phyloP scores from a whole-genome alignment of 176 grass and related monocot genomes.

The Pontederia paniculata region DNA sequence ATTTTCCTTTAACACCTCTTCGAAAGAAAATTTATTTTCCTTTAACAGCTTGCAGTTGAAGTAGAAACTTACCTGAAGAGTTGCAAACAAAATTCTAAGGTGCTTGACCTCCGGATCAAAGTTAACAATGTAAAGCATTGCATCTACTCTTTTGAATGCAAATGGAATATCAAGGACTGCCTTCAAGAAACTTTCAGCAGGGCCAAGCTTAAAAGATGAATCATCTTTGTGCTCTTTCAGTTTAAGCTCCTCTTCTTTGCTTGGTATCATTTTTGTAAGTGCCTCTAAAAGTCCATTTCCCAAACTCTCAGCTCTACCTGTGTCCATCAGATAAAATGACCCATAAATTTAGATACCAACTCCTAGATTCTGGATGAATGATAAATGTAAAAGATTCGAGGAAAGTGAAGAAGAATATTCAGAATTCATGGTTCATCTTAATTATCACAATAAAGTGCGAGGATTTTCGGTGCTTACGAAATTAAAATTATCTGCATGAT shows the following conservation, averaged over 20 bases:
- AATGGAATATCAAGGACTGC: conserved; percentile 9
- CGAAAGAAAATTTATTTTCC: too few species aligned
- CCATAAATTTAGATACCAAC: neutral
- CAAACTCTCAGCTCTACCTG: conserved; percentile 1
- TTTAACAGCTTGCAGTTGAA: too few species aligned
- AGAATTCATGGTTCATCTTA: too few species aligned
- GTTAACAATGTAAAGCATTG: conserved; percentile 4
- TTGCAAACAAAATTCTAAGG: conserved; percentile 2
- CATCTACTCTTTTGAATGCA: conserved; percentile 14
- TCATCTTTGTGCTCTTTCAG: conserved; percentile 14
- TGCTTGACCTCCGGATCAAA: conserved; percentile 6
- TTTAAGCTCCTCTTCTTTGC: conserved; percentile 6
- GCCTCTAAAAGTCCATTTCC: conserved; percentile 11
- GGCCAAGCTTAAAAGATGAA: conserved; percentile 4
- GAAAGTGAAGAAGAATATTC: neutral
- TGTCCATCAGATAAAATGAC: neutral
- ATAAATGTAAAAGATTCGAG: neutral
- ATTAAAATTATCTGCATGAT: too few species aligned
- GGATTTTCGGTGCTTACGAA: too few species aligned
- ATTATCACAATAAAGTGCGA: too few species aligned
- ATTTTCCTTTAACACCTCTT: too few species aligned
- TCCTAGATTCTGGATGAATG: neutral
- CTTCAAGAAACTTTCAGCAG: conserved; percentile 8
- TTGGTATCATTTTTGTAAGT: conserved; percentile 13
- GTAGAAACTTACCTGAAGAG: conserved; percentile 4